Evolutionary conservation across 352 stramenopile genomes (phyloP).

Genomic region (Pythium diclinum): DNA sequence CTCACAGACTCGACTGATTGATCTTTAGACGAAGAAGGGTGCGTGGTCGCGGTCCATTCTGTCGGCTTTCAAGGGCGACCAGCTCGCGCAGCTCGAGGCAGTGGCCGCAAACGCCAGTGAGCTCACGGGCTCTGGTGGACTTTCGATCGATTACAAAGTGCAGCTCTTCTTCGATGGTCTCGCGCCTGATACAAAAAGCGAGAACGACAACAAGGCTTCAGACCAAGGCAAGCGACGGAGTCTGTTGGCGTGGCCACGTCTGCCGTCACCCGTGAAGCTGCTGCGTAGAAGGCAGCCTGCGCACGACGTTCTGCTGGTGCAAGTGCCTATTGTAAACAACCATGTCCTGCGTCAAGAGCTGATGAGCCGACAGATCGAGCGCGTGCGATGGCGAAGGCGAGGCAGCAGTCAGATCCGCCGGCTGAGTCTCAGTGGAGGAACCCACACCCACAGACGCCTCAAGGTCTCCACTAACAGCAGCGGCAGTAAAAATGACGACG

Average conservation of each 20-base stretch:
- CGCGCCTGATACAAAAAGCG: background rate
- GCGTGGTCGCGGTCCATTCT: slow-evolving; percentile 11
- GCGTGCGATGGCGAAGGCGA: slow-evolving; percentile 5
- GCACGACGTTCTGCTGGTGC: background rate
- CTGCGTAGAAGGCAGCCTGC: background rate
- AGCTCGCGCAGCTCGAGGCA: background rate
- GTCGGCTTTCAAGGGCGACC: slow-evolving; percentile 9
- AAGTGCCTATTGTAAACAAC: background rate
- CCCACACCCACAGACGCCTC: background rate
- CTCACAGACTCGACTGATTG: background rate
- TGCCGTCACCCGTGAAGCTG: slow-evolving; percentile 1
- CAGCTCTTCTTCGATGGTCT: slow-evolving; percentile 21
- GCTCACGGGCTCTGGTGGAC: background rate
- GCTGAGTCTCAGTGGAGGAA: background rate
- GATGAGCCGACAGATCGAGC: slow-evolving; percentile 18
- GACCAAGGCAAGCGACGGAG: too few relatives aligned
- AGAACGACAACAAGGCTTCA: background rate
- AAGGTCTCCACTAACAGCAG: background rate
- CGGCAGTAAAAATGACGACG: too few relatives aligned
- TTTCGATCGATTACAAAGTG: slow-evolving; percentile 12
- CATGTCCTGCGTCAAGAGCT: background rate
- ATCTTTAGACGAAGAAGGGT: slow-evolving; percentile 16
- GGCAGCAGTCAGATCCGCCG: background rate
- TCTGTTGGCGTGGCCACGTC: background rate
- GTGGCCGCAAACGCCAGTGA: background rate